Conservation (phyloP, 2,329 filamentous ascomycete species). For the Colletotrichum sp. region DNA sequence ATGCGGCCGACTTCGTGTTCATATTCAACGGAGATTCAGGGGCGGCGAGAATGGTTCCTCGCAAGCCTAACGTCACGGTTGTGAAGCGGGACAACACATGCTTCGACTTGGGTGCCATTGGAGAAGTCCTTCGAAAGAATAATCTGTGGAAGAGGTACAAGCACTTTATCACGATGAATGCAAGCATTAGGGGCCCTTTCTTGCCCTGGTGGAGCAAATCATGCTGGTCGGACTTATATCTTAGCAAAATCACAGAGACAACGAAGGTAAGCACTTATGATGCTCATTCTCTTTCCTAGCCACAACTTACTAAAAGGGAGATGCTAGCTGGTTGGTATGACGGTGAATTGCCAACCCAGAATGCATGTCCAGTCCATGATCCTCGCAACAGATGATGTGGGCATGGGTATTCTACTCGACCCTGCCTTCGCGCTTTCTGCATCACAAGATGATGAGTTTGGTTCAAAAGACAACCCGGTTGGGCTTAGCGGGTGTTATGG, state of each 20-base stretch:
- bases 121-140: conserved; percentile 34
- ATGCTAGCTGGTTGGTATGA: conserved; percentile 39
- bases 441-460: conserved; percentile 26
- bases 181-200: conserved; percentile 40
- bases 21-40: conserved; percentile 39
- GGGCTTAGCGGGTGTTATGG: conserved; percentile 33
- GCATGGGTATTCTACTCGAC: conserved; percentile 39
- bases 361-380: conserved; percentile 41
- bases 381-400: conserved; percentile 38
- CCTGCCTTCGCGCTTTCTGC: conserved; percentile 24
- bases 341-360: conserved; percentile 35
- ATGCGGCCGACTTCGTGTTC: conserved; percentile 41
- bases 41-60: conserved; percentile 28
- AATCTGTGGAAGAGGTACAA: conserved; percentile 36
- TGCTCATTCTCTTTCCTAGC: neutral
- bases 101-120: conserved; percentile 38
- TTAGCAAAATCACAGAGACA: conserved; percentile 32
- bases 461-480: conserved; percentile 26
- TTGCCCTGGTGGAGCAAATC: conserved; percentile 33
- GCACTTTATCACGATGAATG: conserved; percentile 39
- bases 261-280: conserved; percentile 26
- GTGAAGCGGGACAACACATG: conserved; percentile 35
- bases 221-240: conserved; percentile 40
- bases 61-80: conserved; percentile 31
- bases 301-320: neutral